phyloP scores from a whole-genome alignment of 805 yeast species.

The Wickerhamomyces queroliae region DNA sequence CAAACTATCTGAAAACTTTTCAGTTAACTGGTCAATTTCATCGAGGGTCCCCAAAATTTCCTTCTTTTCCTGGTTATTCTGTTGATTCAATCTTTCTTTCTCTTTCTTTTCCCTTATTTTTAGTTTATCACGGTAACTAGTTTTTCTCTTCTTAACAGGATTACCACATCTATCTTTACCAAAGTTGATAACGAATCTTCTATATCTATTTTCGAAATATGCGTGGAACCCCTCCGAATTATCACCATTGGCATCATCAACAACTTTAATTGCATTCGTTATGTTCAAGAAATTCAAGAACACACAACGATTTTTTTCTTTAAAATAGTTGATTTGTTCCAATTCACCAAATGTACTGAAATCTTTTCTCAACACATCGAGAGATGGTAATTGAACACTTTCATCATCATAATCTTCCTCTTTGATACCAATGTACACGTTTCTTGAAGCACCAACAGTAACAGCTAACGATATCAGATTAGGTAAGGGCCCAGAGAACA shows the following conservation, averaged over 20 bases:
- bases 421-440: constrained; percentile 63
- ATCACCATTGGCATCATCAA: constrained; percentile 46
- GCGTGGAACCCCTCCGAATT: constrained; percentile 29
- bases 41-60: neutral
- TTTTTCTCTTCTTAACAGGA: constrained; percentile 47
- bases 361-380: constrained; percentile 48
- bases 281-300: constrained; percentile 69
- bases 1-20: neutral
- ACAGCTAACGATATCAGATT: constrained; percentile 55
- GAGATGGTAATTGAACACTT: constrained; percentile 35
- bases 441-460: constrained; percentile 70
- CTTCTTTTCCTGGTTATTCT: constrained; percentile 1
- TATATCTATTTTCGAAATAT: constrained; percentile 40
- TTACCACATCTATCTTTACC: constrained; percentile 83
- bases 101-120: constrained; percentile 35
- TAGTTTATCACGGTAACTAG: too few species aligned
- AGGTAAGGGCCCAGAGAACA: constrained; percentile 57
- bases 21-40: neutral
- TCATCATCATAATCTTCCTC: constrained; percentile 26
- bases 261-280: constrained; percentile 54
- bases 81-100: constrained; percentile 4
- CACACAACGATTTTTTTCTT: constrained; percentile 65
- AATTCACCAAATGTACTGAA: constrained; percentile 61
- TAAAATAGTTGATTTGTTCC: constrained; percentile 71
- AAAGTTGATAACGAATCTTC: constrained; percentile 51